Conservation (phyloP, 192 early-diverging fungal species). For the Rhizophagus prolifer region DNA sequence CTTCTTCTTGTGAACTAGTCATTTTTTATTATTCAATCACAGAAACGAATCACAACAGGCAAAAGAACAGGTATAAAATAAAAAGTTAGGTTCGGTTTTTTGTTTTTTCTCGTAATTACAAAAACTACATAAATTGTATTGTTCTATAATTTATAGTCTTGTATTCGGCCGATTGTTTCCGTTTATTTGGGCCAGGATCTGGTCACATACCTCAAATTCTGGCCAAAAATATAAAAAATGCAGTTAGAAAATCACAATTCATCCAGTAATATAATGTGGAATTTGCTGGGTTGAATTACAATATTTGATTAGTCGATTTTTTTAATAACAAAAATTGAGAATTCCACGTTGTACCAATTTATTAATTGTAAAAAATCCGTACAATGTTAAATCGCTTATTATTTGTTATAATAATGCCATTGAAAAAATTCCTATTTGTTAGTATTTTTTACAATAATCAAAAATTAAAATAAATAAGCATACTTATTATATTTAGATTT, state of each 20-base stretch:
- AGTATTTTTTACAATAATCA: too few relatives aligned
- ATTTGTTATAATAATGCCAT: too few relatives aligned
- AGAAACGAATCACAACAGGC: not conserved
- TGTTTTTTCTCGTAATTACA: not conserved
- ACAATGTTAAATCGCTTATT: too few relatives aligned
- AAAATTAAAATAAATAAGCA: too few relatives aligned
- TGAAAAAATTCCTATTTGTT: too few relatives aligned
- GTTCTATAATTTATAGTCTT: not conserved
- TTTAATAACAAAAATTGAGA: too few relatives aligned
- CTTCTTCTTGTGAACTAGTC: not conserved
- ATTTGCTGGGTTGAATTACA: too few relatives aligned
- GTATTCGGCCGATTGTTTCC: not conserved
- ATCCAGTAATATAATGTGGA: not conserved
- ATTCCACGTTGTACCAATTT: too few relatives aligned
- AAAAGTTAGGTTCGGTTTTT: not conserved
- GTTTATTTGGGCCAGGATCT: not conserved
- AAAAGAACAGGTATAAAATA: not conserved
- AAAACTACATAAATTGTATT: not conserved
- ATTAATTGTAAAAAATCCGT: too few relatives aligned
- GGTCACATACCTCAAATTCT: not conserved
- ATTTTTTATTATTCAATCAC: not conserved
- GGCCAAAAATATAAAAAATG: not conserved
- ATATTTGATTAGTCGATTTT: too few relatives aligned
- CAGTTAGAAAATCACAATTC: not conserved
- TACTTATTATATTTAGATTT: too few relatives aligned